These are phyloP conservation scores for Lasiosphaeria miniovina DNA, from an alignment of 495 filamentous ascomycete species.

Conservation along the genomic window DNA sequence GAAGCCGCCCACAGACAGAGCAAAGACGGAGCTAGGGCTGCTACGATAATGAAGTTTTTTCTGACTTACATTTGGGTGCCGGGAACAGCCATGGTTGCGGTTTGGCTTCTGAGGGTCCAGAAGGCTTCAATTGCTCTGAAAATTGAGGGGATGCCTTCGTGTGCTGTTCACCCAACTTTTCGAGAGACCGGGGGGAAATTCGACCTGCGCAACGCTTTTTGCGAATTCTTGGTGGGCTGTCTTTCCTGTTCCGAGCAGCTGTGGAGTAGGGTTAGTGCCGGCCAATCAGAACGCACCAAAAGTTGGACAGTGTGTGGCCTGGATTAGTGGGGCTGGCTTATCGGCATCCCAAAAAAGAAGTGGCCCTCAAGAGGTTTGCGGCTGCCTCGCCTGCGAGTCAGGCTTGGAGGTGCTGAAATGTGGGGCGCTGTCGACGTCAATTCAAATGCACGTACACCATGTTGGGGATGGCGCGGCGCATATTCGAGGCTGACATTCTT, in stretches of 20 bases:
- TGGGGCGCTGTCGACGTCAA: slow-evolving; percentile 22
- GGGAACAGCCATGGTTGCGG: slow-evolving; percentile 49
- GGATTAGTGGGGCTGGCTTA: slow-evolving; percentile 9
- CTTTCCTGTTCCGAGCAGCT: slow-evolving; percentile 17
- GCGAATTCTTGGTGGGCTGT: slow-evolving; percentile 36
- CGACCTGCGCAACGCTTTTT: slow-evolving; percentile 33
- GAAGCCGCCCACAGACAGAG: too few species aligned
- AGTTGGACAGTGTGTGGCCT: not conserved
- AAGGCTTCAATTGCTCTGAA: slow-evolving; percentile 27
- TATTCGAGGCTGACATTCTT: not conserved
- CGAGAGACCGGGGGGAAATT: slow-evolving; percentile 29
- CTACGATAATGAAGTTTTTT: not conserved
- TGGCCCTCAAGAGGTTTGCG: not conserved
- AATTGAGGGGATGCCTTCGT: slow-evolving; percentile 29
- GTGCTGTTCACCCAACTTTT: slow-evolving; percentile 32
- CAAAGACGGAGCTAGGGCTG: not conserved
- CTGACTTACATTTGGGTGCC: slow-evolving; percentile 56
- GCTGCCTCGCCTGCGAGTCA: slow-evolving; percentile 3
- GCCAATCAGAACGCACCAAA: slow-evolving; percentile 15
- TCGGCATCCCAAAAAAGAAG: not conserved
- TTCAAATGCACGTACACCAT: slow-evolving; percentile 5
- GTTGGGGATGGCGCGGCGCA: slow-evolving; percentile 4
- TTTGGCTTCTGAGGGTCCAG: slow-evolving; percentile 28
- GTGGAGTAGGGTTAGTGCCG: slow-evolving; percentile 34
- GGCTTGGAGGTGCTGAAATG: slow-evolving; percentile 5